Evolutionary conservation across 2,329 filamentous ascomycete species (phyloP).

Genomic region (Penicillium brasilianum): DNA sequence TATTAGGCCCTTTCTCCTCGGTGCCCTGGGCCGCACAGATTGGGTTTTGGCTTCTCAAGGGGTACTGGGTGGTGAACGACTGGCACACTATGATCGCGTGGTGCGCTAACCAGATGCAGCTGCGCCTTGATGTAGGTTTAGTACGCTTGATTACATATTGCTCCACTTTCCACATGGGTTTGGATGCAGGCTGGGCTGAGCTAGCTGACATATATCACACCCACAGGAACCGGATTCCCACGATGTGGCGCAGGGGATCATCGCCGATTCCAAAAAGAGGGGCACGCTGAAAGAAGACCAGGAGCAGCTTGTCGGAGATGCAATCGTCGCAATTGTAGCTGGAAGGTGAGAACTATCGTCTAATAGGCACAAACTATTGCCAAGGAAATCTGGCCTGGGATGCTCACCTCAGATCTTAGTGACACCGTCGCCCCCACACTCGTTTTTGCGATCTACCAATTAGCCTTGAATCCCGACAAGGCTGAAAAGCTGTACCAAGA

Average conservation of each 20-base stretch:
- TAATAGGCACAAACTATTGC: background rate
- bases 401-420: constrained; percentile 7
- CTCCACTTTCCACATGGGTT: background rate
- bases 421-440: constrained; percentile 49
- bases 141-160: background rate
- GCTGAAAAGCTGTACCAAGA: constrained; percentile 9
- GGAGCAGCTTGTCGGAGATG: background rate
- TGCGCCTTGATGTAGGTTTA: background rate
- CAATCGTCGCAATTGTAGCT: background rate
- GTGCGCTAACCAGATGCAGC: constrained; percentile 2
- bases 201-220: background rate
- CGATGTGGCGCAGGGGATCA: constrained; percentile 2
- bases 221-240: constrained; percentile 3
- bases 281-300: background rate
- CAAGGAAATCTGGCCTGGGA: background rate
- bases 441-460: constrained; percentile 46
- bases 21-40: background rate
- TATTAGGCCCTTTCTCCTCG: background rate
- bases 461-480: constrained; percentile 32
- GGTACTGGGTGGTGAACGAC: background rate
- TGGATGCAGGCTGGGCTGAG: background rate
- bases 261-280: background rate
- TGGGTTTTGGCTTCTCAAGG: constrained; percentile 1
- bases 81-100: constrained; percentile 1
- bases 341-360: background rate